Percentiles rank a stretch among this genome's conserved stretches.
phyloP scores from a whole-genome alignment of 495 filamentous ascomycete genomes.

The Tricharina praecox region DNA sequence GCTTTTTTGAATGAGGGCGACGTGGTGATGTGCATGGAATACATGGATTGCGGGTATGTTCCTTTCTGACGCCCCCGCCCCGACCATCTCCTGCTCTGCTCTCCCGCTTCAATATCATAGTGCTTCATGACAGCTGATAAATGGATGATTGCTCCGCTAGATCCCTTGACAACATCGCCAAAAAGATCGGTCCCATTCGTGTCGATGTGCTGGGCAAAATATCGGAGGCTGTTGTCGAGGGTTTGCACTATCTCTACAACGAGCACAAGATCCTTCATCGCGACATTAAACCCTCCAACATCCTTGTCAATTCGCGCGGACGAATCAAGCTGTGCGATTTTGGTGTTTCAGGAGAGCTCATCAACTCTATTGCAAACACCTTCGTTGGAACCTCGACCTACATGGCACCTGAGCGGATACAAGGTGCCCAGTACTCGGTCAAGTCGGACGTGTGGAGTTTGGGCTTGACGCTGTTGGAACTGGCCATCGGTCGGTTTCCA shows the following conservation, averaged over 20 bases:
- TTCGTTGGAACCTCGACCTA: conserved; percentile 98
- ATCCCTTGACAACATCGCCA: conserved; percentile 85
- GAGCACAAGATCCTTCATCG: conserved; percentile 94
- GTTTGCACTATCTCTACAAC: conserved; percentile 85
- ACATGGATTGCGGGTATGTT: conserved; percentile 93
- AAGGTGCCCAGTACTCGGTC: conserved; percentile 89
- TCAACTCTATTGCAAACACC: conserved; percentile 93
- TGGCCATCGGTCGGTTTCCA: conserved; percentile 91
- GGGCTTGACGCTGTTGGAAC: conserved; percentile 86
- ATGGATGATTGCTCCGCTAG: conserved; percentile 7
- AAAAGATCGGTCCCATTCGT: conserved; percentile 81
- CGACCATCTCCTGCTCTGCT: not conserved
- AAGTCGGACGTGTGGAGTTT: conserved; percentile 99
- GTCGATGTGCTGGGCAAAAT: conserved; percentile 99
- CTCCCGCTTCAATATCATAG: conserved; percentile 1
- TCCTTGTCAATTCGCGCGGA: conserved; percentile 82
- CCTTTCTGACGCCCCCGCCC: too few species aligned
- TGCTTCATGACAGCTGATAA: not conserved
- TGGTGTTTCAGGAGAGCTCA: conserved; percentile 85
- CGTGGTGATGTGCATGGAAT: conserved; percentile 99
- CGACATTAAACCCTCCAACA: conserved; percentile 96
- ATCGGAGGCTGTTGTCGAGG: conserved; percentile 86
- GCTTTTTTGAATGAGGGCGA: conserved; percentile 84
- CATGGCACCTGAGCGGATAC: conserved; percentile 96
- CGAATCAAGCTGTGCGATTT: conserved; percentile 97